Percentiles rank a stretch among this genome's conserved stretches.
phyloP scores from a whole-genome alignment of 148 eudicot genomes.

The Fagopyrum esculentum region DNA sequence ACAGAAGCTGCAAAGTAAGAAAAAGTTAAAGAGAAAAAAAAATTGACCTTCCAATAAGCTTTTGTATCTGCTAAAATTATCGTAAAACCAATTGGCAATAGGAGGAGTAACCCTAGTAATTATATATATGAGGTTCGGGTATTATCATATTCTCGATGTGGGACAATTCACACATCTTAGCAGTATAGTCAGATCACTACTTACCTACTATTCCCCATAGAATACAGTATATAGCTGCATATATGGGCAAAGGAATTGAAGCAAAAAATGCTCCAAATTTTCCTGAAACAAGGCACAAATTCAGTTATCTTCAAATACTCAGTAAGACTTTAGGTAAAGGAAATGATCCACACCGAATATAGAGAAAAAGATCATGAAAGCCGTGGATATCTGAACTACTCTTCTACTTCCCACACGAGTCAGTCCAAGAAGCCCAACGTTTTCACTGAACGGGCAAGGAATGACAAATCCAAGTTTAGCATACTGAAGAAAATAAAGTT shows the following conservation, averaged over 20 bases:
- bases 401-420: conserved; percentile 95
- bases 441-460: conserved; percentile 48
- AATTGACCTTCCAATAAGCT: background rate
- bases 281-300: conserved; percentile 36
- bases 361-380: conserved; percentile 93
- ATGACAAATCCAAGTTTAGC: background rate
- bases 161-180: too few species aligned
- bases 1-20: conserved; percentile 51
- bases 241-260: conserved; percentile 83
- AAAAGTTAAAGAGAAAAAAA: background rate
- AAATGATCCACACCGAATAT: conserved; percentile 54
- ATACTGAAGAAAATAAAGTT: background rate
- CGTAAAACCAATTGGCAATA: too few species aligned
- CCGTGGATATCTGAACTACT: conserved; percentile 89
- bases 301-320: background rate
- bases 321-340: background rate
- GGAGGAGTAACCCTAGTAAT: too few species aligned
- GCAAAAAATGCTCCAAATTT: conserved; percentile 97
- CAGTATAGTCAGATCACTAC: conserved; percentile 16
- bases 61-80: too few species aligned
- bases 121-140: too few species aligned
- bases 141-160: too few species aligned
- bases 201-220: conserved; percentile 81
- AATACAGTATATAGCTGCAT: conserved; percentile 86
- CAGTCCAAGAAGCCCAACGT: conserved; percentile 88